phyloP scores from a whole-genome alignment of 164 flowering plant species.

The Piper longum region DNA sequence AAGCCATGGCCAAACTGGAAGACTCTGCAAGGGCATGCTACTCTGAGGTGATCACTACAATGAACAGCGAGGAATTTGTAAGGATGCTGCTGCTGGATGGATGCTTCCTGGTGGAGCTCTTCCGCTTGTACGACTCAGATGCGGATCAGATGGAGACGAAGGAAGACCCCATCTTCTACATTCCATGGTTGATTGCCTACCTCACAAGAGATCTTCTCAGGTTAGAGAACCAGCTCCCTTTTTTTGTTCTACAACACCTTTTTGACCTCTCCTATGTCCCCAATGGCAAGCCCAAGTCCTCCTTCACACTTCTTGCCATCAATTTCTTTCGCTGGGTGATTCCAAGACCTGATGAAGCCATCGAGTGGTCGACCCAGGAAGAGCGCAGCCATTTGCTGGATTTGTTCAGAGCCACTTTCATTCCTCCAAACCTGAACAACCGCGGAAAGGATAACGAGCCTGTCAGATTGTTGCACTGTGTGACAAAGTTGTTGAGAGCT shows the following conservation, averaged over 20 bases:
- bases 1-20: background rate
- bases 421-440: background rate
- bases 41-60: background rate
- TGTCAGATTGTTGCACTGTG: background rate
- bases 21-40: background rate
- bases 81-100: slow-evolving; percentile 7
- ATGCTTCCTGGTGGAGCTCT: slow-evolving; percentile 3
- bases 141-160: background rate
- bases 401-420: background rate
- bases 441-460: background rate
- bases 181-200: background rate
- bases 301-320: background rate
- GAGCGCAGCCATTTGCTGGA: slow-evolving; percentile 1
- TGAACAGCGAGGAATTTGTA: slow-evolving; percentile 1
- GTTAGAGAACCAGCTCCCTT: slow-evolving; percentile 6
- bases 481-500: background rate
- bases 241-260: slow-evolving; percentile 1
- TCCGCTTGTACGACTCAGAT: background rate
- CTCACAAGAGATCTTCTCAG: slow-evolving; percentile 1
- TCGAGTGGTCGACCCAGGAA: background rate
- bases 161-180: background rate
- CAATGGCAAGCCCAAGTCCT: background rate
- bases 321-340: background rate
- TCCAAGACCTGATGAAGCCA: background rate
- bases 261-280: background rate